Evolutionary conservation across 2,329 filamentous ascomycete species (phyloP).

Genomic region (Xylariaceae sp.): DNA sequence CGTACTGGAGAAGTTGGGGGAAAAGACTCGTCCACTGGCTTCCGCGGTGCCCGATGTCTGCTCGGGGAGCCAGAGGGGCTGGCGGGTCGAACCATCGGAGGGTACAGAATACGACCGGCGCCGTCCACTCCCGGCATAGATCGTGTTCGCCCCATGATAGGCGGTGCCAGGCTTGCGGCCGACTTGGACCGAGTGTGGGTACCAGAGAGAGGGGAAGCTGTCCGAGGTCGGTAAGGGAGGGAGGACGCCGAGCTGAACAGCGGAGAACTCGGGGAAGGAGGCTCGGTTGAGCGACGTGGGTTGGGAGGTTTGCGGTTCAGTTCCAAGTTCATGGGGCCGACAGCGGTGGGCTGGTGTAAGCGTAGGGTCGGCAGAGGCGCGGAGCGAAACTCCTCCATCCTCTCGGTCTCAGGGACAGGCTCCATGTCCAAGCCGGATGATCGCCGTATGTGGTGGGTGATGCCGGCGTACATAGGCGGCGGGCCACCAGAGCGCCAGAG

Average conservation of each 20-base stretch:
- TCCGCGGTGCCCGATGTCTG: constrained; percentile 44
- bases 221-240: constrained; percentile 54
- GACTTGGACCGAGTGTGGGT: constrained; percentile 52
- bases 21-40: constrained; percentile 53
- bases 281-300: constrained; percentile 52
- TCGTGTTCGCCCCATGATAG: constrained; percentile 54
- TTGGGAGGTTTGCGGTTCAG: constrained; percentile 42
- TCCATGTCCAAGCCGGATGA: constrained; percentile 57
- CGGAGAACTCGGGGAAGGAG: constrained; percentile 44
- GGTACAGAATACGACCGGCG: constrained; percentile 49
- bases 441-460: too few relatives aligned
- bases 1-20: constrained; percentile 47
- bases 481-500: too few relatives aligned
- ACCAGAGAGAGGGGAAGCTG: constrained; percentile 52
- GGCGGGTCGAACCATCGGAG: constrained; percentile 43
- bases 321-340: constrained; percentile 32
- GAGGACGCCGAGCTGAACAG: constrained; percentile 38
- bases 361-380: constrained; percentile 49
- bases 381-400: constrained; percentile 58
- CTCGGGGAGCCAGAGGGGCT: constrained; percentile 49
- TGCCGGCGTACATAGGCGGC: too few relatives aligned
- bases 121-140: constrained; percentile 57
- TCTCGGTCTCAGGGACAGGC: constrained; percentile 60
- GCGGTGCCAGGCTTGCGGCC: constrained; percentile 44
- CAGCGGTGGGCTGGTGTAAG: constrained; percentile 33